Percentiles rank a stretch among this genome's conserved stretches.
These are phyloP conservation scores for Xanthoconium separans DNA, from an alignment of 1,284 basidiomycete genomes.

Conservation along the genomic window DNA sequence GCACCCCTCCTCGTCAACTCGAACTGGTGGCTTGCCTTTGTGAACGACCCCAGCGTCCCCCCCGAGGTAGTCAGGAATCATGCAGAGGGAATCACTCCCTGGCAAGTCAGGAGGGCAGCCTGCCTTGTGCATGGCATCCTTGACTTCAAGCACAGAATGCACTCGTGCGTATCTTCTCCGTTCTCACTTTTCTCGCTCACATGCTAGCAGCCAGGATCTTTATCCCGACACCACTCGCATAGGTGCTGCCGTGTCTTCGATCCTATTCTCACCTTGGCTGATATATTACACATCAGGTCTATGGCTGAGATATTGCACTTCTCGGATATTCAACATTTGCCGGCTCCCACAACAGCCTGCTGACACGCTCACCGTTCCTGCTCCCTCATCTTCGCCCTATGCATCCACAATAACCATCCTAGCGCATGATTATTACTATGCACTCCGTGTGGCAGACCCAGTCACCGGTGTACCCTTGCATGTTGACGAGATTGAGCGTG, in stretches of 20 bases:
- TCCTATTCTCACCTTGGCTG: neutral
- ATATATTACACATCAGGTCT: slow-evolving; percentile 42
- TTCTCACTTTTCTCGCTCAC: slow-evolving; percentile 1
- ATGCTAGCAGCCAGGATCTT: slow-evolving; percentile 47
- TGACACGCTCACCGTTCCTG: slow-evolving; percentile 57
- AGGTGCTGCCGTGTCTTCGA: slow-evolving; percentile 35
- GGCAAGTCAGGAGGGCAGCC: slow-evolving; percentile 86
- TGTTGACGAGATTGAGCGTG: slow-evolving; percentile 62
- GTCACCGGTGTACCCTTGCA: slow-evolving; percentile 34
- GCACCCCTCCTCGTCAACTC: slow-evolving; percentile 88
- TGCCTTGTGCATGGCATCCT: slow-evolving; percentile 80
- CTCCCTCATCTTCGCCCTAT: slow-evolving; percentile 45
- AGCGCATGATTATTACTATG: slow-evolving; percentile 82
- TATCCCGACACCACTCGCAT: slow-evolving; percentile 57
- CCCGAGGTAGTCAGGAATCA: slow-evolving; percentile 40
- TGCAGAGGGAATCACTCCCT: slow-evolving; percentile 59
- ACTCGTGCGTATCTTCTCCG: slow-evolving; percentile 45
- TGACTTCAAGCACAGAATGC: slow-evolving; percentile 74
- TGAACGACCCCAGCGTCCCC: slow-evolving; percentile 59
- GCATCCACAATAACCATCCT: slow-evolving; percentile 63
- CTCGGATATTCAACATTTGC: slow-evolving; percentile 74
- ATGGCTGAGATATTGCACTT: slow-evolving; percentile 60
- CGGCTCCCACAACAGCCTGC: slow-evolving; percentile 69
- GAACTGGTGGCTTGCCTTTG: slow-evolving; percentile 97
- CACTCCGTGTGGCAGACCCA: slow-evolving; percentile 56